A percentile compares a stretch with the other conserved stretches of the same genome.
Conservation (phyloP, 208 protist species). For the Acanthamoeba polyphaga region DNA sequence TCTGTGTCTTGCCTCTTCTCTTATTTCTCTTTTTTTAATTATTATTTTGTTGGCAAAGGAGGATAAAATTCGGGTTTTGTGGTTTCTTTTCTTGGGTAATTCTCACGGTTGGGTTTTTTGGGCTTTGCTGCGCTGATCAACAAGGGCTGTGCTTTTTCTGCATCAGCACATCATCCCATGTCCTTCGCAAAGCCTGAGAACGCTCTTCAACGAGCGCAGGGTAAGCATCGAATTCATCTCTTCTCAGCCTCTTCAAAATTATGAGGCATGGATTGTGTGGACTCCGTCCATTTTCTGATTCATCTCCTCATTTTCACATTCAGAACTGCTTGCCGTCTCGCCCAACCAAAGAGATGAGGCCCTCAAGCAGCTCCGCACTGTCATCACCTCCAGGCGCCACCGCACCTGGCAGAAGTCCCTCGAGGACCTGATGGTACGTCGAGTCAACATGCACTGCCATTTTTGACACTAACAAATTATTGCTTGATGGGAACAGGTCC, state of each 20-base stretch:
- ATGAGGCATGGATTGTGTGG: neutral
- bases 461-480: neutral
- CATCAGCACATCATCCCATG: slow-evolving; percentile 7
- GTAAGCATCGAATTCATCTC: slow-evolving; percentile 38
- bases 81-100: slow-evolving; percentile 12
- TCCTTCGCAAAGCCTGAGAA: slow-evolving; percentile 74
- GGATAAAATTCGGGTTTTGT: neutral
- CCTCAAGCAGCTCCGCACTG: slow-evolving; percentile 58
- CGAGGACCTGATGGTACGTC: slow-evolving; percentile 60
- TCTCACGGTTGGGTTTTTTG: neutral
- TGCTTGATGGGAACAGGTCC: neutral
- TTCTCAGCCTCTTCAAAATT: neutral
- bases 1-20: neutral
- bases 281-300: neutral
- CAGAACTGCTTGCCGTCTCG: slow-evolving; percentile 67
- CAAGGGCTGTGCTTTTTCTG: neutral
- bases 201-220: slow-evolving; percentile 75
- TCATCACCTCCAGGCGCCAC: slow-evolving; percentile 71
- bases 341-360: slow-evolving; percentile 70
- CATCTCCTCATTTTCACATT: neutral
- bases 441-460: neutral
- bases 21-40: neutral
- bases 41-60: neutral
- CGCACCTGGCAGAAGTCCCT: slow-evolving; percentile 73
- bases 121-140: neutral